phyloP scores from a whole-genome alignment of 2,329 filamentous ascomycete species.

The Alternaria sp. region DNA sequence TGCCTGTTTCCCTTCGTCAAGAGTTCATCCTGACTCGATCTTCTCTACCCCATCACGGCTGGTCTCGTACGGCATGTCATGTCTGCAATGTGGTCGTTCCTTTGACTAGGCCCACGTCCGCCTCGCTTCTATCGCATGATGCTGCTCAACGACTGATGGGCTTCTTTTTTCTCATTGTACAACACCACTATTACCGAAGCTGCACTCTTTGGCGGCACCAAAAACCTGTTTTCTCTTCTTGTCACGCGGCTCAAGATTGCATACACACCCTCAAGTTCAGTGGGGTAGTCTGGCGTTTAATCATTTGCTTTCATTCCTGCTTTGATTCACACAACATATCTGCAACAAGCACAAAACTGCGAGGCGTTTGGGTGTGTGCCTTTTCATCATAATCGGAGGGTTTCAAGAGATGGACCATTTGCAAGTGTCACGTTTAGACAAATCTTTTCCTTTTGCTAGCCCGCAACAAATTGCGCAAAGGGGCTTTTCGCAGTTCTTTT shows the following conservation, averaged over 20 bases:
- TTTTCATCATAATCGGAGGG: not conserved
- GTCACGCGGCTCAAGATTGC: conserved; percentile 4
- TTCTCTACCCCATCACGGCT: conserved; percentile 17
- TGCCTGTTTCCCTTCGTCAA: conserved; percentile 22
- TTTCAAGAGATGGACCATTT: not conserved
- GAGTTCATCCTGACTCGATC: conserved; percentile 21
- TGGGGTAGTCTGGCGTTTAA: conserved; percentile 6
- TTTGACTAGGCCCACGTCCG: conserved; percentile 51
- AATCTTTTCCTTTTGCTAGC: not conserved
- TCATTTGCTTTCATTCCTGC: not conserved
- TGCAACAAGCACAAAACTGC: conserved; percentile 18
- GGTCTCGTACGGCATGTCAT: conserved; percentile 24
- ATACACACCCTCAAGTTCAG: not conserved
- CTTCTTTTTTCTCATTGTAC: conserved; percentile 21
- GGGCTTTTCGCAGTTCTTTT: not conserved
- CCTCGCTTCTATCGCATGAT: not conserved
- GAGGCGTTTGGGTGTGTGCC: conserved; percentile 11
- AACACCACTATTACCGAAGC: conserved; percentile 21
- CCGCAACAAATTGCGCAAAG: conserved; percentile 2
- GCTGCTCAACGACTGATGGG: conserved; percentile 10
- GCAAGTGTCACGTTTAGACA: not conserved
- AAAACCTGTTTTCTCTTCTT: conserved; percentile 12
- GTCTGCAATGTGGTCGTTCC: conserved; percentile 36
- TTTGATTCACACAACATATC: not conserved
- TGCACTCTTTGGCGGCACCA: conserved; percentile 18